phyloP scores from a whole-genome alignment of 1,284 basidiomycete genomes.

The Kwoniella shivajii region DNA sequence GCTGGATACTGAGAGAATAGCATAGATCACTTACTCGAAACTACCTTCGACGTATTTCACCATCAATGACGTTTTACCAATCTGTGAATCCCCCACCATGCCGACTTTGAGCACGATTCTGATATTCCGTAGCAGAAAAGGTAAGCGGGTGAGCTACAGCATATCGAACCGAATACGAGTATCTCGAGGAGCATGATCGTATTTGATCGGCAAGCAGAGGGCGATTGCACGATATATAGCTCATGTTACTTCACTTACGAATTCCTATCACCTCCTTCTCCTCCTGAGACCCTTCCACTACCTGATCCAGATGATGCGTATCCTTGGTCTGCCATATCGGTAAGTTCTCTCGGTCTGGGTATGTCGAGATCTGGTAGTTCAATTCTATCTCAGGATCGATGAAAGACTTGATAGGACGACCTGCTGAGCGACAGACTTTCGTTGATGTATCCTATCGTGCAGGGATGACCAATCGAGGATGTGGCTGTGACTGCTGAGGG shows the following conservation, averaged over 20 bases:
- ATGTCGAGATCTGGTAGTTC: neutral
- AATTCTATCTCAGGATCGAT: neutral
- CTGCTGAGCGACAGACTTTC: too few relatives aligned
- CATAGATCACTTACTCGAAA: conserved; percentile 63
- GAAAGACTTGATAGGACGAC: too few relatives aligned
- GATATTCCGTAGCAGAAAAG: too few relatives aligned
- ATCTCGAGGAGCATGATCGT: neutral
- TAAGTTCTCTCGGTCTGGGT: neutral
- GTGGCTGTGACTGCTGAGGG: too few relatives aligned
- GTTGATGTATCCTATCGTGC: too few relatives aligned
- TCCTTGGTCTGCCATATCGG: conserved; percentile 45
- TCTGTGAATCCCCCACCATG: conserved; percentile 98
- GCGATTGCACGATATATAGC: too few relatives aligned
- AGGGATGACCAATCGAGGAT: too few relatives aligned
- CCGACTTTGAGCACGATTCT: conserved; percentile 97
- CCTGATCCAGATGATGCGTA: conserved; percentile 50
- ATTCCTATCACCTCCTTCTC: conserved; percentile 46
- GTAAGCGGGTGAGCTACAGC: too few relatives aligned
- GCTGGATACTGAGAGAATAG: conserved; percentile 1
- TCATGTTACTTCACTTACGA: conserved; percentile 30
- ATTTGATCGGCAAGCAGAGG: neutral
- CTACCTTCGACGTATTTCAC: conserved; percentile 97
- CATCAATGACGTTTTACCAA: conserved; percentile 97
- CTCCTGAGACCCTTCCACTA: conserved; percentile 47
- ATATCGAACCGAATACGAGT: too few relatives aligned